Evolutionary conservation across 192 early-diverging fungal genomes (phyloP).

Genomic region (Coemansia sp.): DNA sequence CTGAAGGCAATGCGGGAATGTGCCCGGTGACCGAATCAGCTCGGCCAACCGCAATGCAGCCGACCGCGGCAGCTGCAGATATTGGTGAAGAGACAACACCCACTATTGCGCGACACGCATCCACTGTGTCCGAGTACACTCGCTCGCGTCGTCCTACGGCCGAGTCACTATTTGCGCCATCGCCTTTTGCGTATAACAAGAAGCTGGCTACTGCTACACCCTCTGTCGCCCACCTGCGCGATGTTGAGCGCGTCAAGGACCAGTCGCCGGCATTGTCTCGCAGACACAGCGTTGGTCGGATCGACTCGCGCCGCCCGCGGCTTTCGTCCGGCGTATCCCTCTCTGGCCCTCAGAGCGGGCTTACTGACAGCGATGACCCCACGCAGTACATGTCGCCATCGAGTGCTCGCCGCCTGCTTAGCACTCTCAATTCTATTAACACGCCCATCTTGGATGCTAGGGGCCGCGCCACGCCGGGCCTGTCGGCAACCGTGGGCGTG

Average conservation of each 20-base stretch:
- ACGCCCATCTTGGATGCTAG: slow-evolving; percentile 49
- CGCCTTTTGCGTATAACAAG: slow-evolving; percentile 56
- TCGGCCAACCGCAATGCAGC: slow-evolving; percentile 2
- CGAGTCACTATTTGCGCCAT: slow-evolving; percentile 44
- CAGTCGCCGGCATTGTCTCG: slow-evolving; percentile 36
- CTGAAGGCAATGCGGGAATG: slow-evolving; percentile 7
- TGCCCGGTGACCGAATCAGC: background rate
- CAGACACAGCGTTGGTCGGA: slow-evolving; percentile 37
- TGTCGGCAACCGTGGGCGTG: background rate
- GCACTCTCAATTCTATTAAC: slow-evolving; percentile 38
- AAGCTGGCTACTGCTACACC: slow-evolving; percentile 45
- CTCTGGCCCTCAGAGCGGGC: slow-evolving; percentile 1
- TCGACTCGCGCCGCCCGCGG: slow-evolving; percentile 16
- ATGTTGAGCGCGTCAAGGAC: slow-evolving; percentile 32
- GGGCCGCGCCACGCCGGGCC: slow-evolving; percentile 15
- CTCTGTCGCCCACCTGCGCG: slow-evolving; percentile 43
- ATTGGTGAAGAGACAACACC: background rate
- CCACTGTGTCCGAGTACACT: slow-evolving; percentile 17
- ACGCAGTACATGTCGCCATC: slow-evolving; percentile 32
- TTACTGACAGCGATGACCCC: background rate
- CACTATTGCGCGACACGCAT: slow-evolving; percentile 15
- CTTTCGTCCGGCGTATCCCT: slow-evolving; percentile 6
- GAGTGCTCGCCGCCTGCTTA: slow-evolving; percentile 51
- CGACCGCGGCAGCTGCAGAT: background rate
- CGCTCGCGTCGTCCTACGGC: slow-evolving; percentile 34